Evolutionary conservation across 768 basidiomycete genomes (phyloP), one percentile per base, ranked within the genome.

Genomic region (Naganishia kalamii): DNA sequence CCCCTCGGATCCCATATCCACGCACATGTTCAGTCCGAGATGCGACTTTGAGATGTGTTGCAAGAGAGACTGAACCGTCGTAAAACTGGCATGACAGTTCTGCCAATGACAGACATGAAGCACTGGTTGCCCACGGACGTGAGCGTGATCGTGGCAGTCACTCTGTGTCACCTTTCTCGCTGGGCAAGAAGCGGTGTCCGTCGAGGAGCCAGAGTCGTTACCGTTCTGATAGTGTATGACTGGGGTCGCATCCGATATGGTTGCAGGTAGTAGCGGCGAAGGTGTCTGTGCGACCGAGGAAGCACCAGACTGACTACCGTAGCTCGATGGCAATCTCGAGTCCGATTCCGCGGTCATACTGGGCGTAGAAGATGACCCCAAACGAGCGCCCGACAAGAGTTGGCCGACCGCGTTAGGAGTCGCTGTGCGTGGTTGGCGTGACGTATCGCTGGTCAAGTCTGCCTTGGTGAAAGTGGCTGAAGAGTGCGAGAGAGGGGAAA

Each of bases 11-110:
- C 13, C 13, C 19, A n/a, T 5, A n/a, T 44, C n/a, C 12, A 47
- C 47, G 15, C 27, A n/a, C 47, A 27, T 49, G 27, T 33, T 41
- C 19, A 65, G 29, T 21, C 52, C 52, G 29, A 97, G 85, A 71
- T 98, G 94, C 12, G 79, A 80, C 5, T 79, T 75, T 12, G 84
- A 85, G 66, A 96, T 83, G 78, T 98, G 94, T 1, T 79, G 74
- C 50, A 90, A 91, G 43, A 98, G 81, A 4, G 83, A 84, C 47
- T 88, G 84, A 70, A 87, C 87, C 0, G 85, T 83, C 13, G 77
- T 60, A 72, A 93, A 97, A 8, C 78, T 73, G 51, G 81, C 72
- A 17, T 81, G 81, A 79, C 93, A 97, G 3, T 74, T 81, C 23
- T 78, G 75, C 92, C 92, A 96, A 48, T 80, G 81, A 74, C 92